Conservation (phyloP, 768 basidiomycete genomes). For the Psilocybe azurescens region DNA sequence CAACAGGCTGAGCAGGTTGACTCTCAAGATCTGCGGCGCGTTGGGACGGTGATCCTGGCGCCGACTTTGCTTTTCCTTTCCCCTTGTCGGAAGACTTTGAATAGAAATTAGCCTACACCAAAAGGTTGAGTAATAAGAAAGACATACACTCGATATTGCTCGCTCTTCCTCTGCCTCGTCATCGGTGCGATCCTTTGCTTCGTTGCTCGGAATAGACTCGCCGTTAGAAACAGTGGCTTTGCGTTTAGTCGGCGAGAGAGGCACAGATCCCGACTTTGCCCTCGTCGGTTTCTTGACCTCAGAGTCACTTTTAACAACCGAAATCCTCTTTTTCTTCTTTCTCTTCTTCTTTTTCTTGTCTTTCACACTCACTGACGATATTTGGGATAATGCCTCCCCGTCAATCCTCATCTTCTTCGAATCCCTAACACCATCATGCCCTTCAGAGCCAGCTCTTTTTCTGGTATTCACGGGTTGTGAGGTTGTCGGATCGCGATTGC, state of each 20-base stretch:
- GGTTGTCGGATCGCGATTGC: conserved; percentile 5
- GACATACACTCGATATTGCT: conserved; percentile 25
- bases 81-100: conserved; percentile 41
- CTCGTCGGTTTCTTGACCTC: conserved; percentile 6
- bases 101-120: neutral
- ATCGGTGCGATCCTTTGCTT: neutral
- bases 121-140: neutral
- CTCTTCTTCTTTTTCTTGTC: conserved; percentile 41
- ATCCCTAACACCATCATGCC: conserved; percentile 30
- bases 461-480: conserved; percentile 29
- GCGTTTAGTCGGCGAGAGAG: conserved; percentile 3
- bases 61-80: conserved; percentile 40
- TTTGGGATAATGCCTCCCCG: conserved; percentile 15
- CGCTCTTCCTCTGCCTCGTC: conserved; percentile 14
- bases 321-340: conserved; percentile 41
- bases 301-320: conserved; percentile 32
- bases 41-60: conserved; percentile 19
- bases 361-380: conserved; percentile 23
- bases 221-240: neutral
- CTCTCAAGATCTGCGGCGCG: conserved; percentile 5
- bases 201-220: neutral
- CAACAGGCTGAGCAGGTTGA: conserved; percentile 11
- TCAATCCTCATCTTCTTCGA: conserved; percentile 37
- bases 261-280: conserved; percentile 13
- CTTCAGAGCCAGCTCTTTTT: conserved; percentile 38